Conservation (phyloP, 1,284 basidiomycete genomes). For the Cutaneotrichosporon spelunceum region DNA sequence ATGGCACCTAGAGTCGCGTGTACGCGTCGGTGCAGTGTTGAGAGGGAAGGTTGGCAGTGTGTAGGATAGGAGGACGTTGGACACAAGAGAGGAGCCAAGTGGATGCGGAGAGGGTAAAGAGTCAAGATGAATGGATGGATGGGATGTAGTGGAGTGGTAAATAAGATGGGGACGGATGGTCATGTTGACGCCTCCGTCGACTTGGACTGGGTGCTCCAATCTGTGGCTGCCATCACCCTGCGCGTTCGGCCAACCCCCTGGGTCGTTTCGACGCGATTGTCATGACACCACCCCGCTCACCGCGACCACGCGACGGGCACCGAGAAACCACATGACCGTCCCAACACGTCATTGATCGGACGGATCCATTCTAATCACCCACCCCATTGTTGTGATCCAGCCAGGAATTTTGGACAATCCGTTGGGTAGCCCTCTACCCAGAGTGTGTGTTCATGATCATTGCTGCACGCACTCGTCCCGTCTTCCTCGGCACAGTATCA, state of each 20-base stretch:
- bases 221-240: too few relatives aligned
- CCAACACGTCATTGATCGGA: constrained; percentile 1
- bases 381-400: not conserved
- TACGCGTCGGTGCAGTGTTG: not conserved
- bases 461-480: not conserved
- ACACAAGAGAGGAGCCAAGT: not conserved
- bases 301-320: not conserved
- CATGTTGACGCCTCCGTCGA: too few relatives aligned
- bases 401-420: constrained; percentile 6
- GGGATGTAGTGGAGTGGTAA: not conserved
- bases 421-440: not conserved
- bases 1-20: constrained; percentile 8
- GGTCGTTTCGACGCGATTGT: too few relatives aligned
- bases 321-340: too few relatives aligned
- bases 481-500: not conserved
- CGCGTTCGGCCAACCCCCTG: too few relatives aligned
- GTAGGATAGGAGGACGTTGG: not conserved
- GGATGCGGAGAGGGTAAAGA: not conserved
- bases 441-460: not conserved
- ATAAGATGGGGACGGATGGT: not conserved
- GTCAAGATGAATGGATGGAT: not conserved
- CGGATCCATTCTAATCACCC: constrained; percentile 9
- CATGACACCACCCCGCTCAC: not conserved
- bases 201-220: too few relatives aligned
- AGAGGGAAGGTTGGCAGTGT: not conserved